Conservation (phyloP, 1,284 basidiomycete species). For the Rhodotorula mucilaginosa region DNA sequence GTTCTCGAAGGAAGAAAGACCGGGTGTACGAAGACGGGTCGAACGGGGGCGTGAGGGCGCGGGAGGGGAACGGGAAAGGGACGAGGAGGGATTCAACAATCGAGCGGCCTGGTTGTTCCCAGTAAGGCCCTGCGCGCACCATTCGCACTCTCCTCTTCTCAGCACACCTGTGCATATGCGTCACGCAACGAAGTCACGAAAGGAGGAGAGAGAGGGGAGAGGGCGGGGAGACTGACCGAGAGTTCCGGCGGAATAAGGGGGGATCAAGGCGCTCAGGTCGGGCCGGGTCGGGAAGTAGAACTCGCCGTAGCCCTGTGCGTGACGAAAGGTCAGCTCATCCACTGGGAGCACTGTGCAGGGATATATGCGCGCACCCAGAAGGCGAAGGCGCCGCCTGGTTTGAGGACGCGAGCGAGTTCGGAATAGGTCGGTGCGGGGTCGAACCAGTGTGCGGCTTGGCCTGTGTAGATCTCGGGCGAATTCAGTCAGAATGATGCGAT, state of each 20-base stretch:
- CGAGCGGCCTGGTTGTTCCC: slow-evolving; percentile 73
- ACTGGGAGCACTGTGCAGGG: slow-evolving; percentile 10
- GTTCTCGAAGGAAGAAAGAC: slow-evolving; percentile 10
- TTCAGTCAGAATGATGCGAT: neutral
- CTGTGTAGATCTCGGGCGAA: slow-evolving; percentile 48
- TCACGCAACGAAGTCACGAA: slow-evolving; percentile 17
- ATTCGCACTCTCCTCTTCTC: neutral
- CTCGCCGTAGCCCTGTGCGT: slow-evolving; percentile 70
- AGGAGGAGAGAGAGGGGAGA: too few relatives aligned
- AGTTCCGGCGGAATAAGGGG: slow-evolving; percentile 60
- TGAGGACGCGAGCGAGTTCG: slow-evolving; percentile 63
- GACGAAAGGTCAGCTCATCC: too few relatives aligned
- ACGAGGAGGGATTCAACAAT: slow-evolving; percentile 71
- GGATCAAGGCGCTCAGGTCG: slow-evolving; percentile 60
- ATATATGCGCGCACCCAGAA: slow-evolving; percentile 60
- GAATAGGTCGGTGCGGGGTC: slow-evolving; percentile 70
- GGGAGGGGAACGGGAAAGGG: slow-evolving; percentile 63
- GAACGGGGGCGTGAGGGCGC: slow-evolving; percentile 39
- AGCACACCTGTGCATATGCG: slow-evolving; percentile 17
- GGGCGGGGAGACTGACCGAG: slow-evolving; percentile 31
- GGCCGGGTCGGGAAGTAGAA: slow-evolving; percentile 66
- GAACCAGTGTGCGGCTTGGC: slow-evolving; percentile 86
- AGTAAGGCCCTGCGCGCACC: slow-evolving; percentile 62
- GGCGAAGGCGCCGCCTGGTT: slow-evolving; percentile 67
- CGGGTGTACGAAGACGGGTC: slow-evolving; percentile 19